Percentiles rank a stretch among this genome's conserved stretches.
Evolutionary conservation across 192 early-diverging fungal species (phyloP).

Genomic region (Dissophora ornata): DNA sequence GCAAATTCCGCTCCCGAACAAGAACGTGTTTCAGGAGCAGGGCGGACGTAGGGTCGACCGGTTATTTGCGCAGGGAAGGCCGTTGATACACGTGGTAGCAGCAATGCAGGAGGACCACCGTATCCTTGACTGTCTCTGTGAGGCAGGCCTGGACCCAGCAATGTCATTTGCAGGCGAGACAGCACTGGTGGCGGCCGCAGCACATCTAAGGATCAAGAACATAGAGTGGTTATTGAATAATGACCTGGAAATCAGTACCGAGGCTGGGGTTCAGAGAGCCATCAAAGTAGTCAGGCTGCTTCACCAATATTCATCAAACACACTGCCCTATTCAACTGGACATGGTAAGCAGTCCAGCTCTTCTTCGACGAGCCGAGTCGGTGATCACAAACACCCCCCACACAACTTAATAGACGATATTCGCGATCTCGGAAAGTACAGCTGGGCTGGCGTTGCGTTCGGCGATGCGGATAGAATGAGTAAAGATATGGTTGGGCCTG

Average conservation of each 20-base stretch:
- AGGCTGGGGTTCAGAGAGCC: slow-evolving; percentile 33
- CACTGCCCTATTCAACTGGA: neutral
- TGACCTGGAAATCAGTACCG: slow-evolving; percentile 44
- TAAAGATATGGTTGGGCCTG: slow-evolving; percentile 41
- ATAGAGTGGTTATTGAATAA: slow-evolving; percentile 45
- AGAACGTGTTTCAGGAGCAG: slow-evolving; percentile 30
- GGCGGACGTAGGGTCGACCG: slow-evolving; percentile 18
- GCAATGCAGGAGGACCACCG: slow-evolving; percentile 50
- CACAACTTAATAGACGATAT: slow-evolving; percentile 22
- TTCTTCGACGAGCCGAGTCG: neutral
- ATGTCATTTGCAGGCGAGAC: slow-evolving; percentile 48
- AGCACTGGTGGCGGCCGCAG: slow-evolving; percentile 48
- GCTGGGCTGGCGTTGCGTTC: slow-evolving; percentile 48
- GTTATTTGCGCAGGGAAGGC: slow-evolving; percentile 36
- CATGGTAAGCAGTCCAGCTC: slow-evolving; percentile 1
- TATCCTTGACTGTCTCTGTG: slow-evolving; percentile 49
- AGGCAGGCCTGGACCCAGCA: slow-evolving; percentile 44
- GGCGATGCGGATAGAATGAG: slow-evolving; percentile 47
- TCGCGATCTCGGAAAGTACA: slow-evolving; percentile 43
- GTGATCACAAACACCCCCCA: neutral
- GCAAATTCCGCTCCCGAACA: slow-evolving; percentile 6
- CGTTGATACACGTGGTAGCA: slow-evolving; percentile 48
- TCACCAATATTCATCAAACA: slow-evolving; percentile 8
- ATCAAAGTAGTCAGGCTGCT: slow-evolving; percentile 48
- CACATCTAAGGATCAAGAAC: slow-evolving; percentile 51